These are phyloP conservation scores for Globisporangium lucens DNA, from an alignment of 352 stramenopile genomes.

Conservation along the genomic window DNA sequence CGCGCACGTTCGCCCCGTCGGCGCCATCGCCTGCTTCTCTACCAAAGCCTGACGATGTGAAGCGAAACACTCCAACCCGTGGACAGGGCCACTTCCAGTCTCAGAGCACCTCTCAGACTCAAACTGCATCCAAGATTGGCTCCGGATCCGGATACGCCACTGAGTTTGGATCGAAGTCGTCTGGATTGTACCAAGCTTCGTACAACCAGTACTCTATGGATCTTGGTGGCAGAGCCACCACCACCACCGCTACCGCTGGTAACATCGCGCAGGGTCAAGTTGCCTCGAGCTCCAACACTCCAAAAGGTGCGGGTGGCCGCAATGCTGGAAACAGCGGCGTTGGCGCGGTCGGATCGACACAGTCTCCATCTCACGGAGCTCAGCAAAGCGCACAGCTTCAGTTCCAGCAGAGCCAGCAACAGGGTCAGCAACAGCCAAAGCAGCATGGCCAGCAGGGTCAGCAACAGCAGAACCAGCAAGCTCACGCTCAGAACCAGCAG, in stretches of 20 bases:
- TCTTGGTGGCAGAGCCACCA: conserved; percentile 39
- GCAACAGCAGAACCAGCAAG: conserved; percentile 15
- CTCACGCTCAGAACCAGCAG: conserved; percentile 31
- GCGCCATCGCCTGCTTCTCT: conserved; percentile 82
- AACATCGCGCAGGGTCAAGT: conserved; percentile 35
- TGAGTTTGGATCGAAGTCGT: conserved; percentile 50
- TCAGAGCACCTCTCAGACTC: conserved; percentile 30
- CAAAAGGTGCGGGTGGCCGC: conserved; percentile 40
- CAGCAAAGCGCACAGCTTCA: conserved; percentile 34
- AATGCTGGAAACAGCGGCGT: conserved; percentile 16
- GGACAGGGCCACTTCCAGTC: conserved; percentile 48
- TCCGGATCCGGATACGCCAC: conserved; percentile 43
- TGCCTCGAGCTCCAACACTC: conserved; percentile 45
- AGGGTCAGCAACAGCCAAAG: conserved; percentile 24
- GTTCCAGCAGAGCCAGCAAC: conserved; percentile 39
- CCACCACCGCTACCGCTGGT: conserved; percentile 15
- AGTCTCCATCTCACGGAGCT: conserved; percentile 60
- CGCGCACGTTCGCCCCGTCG: conserved; percentile 57
- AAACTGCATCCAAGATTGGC: conserved; percentile 54
- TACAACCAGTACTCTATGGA: conserved; percentile 86
- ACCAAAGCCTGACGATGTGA: conserved; percentile 84
- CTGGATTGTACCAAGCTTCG: conserved; percentile 67
- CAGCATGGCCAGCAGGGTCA: conserved; percentile 21
- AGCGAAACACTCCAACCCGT: conserved; percentile 65
- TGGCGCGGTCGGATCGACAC: conserved; percentile 25